Conservation (phyloP, 768 basidiomycete species). For the Hebeloma cylindrosporum region DNA sequence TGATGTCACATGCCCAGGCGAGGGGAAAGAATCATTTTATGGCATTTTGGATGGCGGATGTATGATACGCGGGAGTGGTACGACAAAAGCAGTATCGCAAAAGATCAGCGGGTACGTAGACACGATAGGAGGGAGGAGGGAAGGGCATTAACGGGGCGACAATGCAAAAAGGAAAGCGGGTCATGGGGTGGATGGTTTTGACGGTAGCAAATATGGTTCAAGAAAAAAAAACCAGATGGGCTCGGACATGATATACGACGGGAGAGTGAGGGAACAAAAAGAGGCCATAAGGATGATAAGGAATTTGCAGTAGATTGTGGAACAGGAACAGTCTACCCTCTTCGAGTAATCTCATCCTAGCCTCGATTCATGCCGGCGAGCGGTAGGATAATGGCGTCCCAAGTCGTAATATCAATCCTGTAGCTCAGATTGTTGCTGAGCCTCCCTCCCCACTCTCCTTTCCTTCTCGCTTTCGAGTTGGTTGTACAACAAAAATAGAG, state of each 20-base stretch:
- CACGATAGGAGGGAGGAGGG: constrained; percentile 10
- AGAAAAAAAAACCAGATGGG: constrained; percentile 18
- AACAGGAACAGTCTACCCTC: constrained; percentile 12
- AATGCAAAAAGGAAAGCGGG: constrained; percentile 18
- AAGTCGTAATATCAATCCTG: constrained; percentile 36
- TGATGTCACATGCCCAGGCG: background rate
- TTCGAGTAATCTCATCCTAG: constrained; percentile 6
- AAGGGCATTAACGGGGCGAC: constrained; percentile 16
- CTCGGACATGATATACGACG: constrained; percentile 7
- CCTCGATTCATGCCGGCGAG: constrained; percentile 12
- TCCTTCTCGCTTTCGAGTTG: constrained; percentile 97
- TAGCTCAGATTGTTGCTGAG: constrained; percentile 70
- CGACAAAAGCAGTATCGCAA: constrained; percentile 24
- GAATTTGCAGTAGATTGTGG: constrained; percentile 10
- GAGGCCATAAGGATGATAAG: constrained; percentile 10
- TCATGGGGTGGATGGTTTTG: constrained; percentile 18
- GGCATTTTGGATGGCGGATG: constrained; percentile 22
- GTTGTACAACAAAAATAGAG: constrained; percentile 94
- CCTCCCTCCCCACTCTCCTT: constrained; percentile 83
- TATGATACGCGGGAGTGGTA: constrained; percentile 21
- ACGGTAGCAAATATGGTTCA: constrained; percentile 16
- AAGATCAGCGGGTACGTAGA: constrained; percentile 18
- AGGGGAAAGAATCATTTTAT: constrained; percentile 14
- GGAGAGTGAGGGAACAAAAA: constrained; percentile 13
- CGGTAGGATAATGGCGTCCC: background rate